Conservation (phyloP, 108 stramenopile species). For the Asterionellopsis glacialis region DNA sequence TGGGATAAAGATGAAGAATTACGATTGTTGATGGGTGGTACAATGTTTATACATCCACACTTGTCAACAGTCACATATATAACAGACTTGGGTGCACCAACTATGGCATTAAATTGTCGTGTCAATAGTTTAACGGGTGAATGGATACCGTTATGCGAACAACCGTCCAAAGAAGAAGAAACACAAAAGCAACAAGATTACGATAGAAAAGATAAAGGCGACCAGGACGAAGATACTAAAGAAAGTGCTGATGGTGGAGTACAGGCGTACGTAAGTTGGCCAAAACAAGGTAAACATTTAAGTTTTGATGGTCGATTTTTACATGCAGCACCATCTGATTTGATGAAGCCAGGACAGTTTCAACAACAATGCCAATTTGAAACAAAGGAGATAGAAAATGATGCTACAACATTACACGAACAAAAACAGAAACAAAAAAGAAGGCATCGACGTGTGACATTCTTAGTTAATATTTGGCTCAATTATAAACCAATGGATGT, state of each 20-base stretch:
- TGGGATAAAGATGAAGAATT: constrained; percentile 89
- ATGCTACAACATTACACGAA: constrained; percentile 3
- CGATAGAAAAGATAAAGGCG: background rate
- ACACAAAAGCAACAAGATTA: too few species aligned
- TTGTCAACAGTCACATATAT: constrained; percentile 81
- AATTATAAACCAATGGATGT: constrained; percentile 79
- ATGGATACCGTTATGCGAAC: constrained; percentile 29
- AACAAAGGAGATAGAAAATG: background rate
- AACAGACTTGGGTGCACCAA: constrained; percentile 67
- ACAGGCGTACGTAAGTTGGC: constrained; percentile 50
- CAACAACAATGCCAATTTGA: constrained; percentile 32
- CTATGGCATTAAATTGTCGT: constrained; percentile 47
- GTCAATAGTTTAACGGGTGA: constrained; percentile 55
- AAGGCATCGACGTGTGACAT: constrained; percentile 60
- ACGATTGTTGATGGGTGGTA: constrained; percentile 59
- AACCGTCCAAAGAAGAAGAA: constrained; percentile 1
- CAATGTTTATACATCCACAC: constrained; percentile 72
- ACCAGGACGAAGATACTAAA: background rate
- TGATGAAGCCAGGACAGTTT: constrained; percentile 52
- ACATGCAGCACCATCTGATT: constrained; percentile 68
- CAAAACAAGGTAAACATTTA: constrained; percentile 66
- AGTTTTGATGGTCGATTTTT: constrained; percentile 77
- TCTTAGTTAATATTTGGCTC: constrained; percentile 91
- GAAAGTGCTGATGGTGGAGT: background rate
- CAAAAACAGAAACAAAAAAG: constrained; percentile 3